Evolutionary conservation across 352 stramenopile species (phyloP).

Genomic region (Elongisporangium prolatum): DNA sequence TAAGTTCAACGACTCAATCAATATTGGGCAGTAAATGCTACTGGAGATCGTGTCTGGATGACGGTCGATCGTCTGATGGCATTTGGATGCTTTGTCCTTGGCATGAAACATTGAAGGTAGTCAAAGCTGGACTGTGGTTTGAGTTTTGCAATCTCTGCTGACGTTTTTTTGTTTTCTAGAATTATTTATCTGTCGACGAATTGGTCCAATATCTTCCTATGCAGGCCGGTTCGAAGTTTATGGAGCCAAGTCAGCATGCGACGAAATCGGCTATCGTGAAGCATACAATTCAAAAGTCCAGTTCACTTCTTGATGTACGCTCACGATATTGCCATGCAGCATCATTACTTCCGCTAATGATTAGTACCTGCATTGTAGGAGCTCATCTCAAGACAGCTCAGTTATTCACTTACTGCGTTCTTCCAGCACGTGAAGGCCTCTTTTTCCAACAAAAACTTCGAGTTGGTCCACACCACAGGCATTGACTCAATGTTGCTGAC

Average conservation of each 20-base stretch:
- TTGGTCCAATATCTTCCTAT: constrained; percentile 8
- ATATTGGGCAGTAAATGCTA: constrained; percentile 4
- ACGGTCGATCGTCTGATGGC: background rate
- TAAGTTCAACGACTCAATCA: background rate
- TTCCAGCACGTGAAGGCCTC: constrained; percentile 12
- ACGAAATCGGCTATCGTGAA: constrained; percentile 2
- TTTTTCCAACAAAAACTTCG: constrained; percentile 11
- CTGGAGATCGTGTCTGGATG: constrained; percentile 14
- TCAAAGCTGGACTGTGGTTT: background rate
- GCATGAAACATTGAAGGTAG: constrained; percentile 12
- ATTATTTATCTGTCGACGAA: constrained; percentile 6
- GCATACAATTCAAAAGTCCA: constrained; percentile 6
- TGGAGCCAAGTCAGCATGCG: background rate
- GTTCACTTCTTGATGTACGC: constrained; percentile 15
- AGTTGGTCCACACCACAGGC: background rate
- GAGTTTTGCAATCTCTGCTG: no score
- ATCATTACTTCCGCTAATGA: background rate
- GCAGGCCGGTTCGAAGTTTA: background rate
- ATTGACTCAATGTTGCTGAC: background rate
- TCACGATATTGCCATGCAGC: background rate
- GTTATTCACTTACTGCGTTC: constrained; percentile 7
- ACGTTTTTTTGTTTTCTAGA: no score
- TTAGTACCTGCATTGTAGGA: constrained; percentile 5
- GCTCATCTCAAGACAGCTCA: constrained; percentile 12
- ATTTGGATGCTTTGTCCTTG: constrained; percentile 7